Evolutionary conservation across 2,329 filamentous ascomycete genomes (phyloP), one percentile per base, ranked within the genome.

Genomic region (Arthrobotrys megalospora): DNA sequence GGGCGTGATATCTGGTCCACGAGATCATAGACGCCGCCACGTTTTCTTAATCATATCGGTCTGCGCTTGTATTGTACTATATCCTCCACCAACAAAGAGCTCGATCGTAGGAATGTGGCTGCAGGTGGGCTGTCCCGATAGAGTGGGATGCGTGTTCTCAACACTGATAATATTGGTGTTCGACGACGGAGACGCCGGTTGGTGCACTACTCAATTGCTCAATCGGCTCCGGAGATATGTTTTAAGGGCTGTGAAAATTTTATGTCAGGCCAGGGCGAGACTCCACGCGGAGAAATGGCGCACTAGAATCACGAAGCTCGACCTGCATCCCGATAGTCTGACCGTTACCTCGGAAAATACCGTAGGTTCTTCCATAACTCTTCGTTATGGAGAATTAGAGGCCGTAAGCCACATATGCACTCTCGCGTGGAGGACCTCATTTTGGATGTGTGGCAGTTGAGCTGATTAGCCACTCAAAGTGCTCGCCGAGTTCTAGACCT

Each of bases 401-500:
- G 28, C 41, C 48, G 66, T 50, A 77, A 66, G 73, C 73, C 73
- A 70, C 73, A 65, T 65, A 68, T 70, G 73, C 60, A 71, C 62
- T 55, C 53, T 78, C 75, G 67, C 67, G 19, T 71, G 63, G 34
- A 53, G 28, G 34, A 36, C 32, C 66, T 67, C 67, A 14, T 72
- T 78, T 66, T 6, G 67, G 62, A 72, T n/a, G 24, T 77, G 73
- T 78, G 75, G 67, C 75, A 63, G 75, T 48, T 68, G 75, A 68
- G 60, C 38, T 34, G 45, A 21, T 24, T 21, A 48, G 66, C 16
- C 21, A 52, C 41, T 21, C 43, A 12, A 52, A 32, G 38, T 63
- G 19, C 43, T 71, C 73, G 67, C 66, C 73, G 73, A 78, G 73
- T 78, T 78, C 73, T 78, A 78, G 73, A 66, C 67, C 52, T 38